Evolutionary conservation across 306 rosid species (phyloP).

Genomic region (Biancaea sappan): DNA sequence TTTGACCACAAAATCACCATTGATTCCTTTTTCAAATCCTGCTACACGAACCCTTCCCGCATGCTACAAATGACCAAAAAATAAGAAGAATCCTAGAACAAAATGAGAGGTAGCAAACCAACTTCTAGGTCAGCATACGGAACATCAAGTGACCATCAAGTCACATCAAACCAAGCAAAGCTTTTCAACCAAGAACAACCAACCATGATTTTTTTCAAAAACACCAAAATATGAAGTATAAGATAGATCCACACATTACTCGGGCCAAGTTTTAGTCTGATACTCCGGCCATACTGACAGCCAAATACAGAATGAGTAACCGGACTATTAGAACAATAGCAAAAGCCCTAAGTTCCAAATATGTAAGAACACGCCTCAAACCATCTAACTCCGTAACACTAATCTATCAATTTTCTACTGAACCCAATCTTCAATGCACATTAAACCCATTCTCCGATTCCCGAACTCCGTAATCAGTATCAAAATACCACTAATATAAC

Average conservation of each 20-base stretch:
- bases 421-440: not conserved
- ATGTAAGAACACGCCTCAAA: not conserved
- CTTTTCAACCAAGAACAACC: constrained; percentile 14
- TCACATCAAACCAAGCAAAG: not conserved
- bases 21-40: no score
- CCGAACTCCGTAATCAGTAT: not conserved
- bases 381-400: not conserved
- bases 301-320: constrained; percentile 6
- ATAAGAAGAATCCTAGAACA: no score
- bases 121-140: no score
- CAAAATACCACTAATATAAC: not conserved
- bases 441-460: not conserved
- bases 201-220: constrained; percentile 1
- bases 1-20: no score
- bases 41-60: no score
- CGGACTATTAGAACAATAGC: not conserved
- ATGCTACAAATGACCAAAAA: no score
- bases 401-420: not conserved
- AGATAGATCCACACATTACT: not conserved
- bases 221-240: not conserved
- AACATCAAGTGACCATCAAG: not conserved
- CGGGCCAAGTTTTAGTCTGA: not conserved
- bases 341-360: not conserved
- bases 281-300: not conserved
- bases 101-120: no score